Evolutionary conservation across 176 grass and related monocot species (phyloP), one percentile per base, ranked within the genome.

Genomic region (Phragmites australis): DNA sequence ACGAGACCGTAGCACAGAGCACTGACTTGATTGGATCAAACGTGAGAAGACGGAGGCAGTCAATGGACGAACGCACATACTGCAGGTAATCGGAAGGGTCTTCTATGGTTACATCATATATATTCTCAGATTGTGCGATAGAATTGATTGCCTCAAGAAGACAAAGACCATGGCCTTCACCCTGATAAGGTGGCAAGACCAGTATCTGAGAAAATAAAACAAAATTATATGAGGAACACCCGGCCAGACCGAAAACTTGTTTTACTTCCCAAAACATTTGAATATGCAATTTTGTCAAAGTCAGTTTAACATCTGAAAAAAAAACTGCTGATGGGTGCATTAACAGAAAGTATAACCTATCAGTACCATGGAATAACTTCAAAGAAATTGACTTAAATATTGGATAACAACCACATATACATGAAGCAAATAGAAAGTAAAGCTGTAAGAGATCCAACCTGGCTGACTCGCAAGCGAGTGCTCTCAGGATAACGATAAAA

Each of bases 41-140:
- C 21, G 65, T 65, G 22, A 88, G 84, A 37, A 99, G 68, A 25
- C 88, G 93, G 34, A 86, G 87, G 19, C 92, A 93, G 72, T 99
- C 96, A 19, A 91, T 95, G 76, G 90, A 93, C 0, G 82, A 77
- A 5, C 93, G 90, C 30, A 99, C 67, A 65, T 95, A 93, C 79
- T 99, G 92, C 61, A 99, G 86, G 72, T 99, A 99, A 44, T 95
- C 96, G 8, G 96, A 99, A 63, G 94, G 91, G 13, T 93, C 90
- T 89, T 99, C 96, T 6, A 91, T 78, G 34, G 92, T 95, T 30
- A 95, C 58, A 57, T 99, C 96, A 34, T 95, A 89, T 72, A 90
- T 65, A 65, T 93, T 99, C 76, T 99, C 83, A 11, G 81, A 91
- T 70, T 88, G 22, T 73, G 96, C 88, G 32, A 95, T 76, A 63